Evolutionary conservation across 441 rosid genomes (phyloP).

Genomic region (Corymbia citriodora): DNA sequence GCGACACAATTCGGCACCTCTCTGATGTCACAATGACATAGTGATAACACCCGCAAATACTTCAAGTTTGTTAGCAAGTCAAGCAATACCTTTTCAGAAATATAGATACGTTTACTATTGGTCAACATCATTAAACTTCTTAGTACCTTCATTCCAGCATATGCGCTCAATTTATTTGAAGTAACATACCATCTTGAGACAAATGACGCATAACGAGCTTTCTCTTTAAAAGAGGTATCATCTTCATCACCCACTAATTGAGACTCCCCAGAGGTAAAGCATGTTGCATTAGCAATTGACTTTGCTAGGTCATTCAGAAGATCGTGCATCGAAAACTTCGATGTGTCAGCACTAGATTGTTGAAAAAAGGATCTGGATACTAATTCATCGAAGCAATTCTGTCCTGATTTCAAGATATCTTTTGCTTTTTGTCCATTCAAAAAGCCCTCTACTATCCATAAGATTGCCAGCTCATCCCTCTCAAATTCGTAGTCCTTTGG

Average conservation of each 20-base stretch:
- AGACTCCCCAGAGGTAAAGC: neutral
- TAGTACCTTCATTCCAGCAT: neutral
- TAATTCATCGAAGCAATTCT: neutral
- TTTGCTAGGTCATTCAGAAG: neutral
- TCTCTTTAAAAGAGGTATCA: neutral
- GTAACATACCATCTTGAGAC: neutral
- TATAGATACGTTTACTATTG: too few relatives aligned
- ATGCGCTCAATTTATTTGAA: neutral
- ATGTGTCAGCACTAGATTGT: neutral
- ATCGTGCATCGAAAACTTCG: neutral
- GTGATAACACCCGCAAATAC: neutral
- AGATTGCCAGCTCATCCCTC: neutral
- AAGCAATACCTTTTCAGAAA: too few relatives aligned
- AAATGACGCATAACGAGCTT: neutral
- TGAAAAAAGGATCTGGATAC: neutral
- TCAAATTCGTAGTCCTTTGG: neutral
- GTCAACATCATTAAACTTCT: neutral
- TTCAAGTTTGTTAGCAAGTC: too few relatives aligned
- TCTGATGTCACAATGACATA: neutral
- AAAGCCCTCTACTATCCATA: neutral
- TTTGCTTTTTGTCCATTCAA: neutral
- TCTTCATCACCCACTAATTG: rapidly evolving
- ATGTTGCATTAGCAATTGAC: neutral
- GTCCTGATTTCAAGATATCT: neutral
- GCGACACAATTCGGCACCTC: rapidly evolving